Percentiles rank a stretch among this genome's conserved stretches.
Conservation (phyloP, 768 basidiomycete species). For the Favolaschia claudopus region DNA sequence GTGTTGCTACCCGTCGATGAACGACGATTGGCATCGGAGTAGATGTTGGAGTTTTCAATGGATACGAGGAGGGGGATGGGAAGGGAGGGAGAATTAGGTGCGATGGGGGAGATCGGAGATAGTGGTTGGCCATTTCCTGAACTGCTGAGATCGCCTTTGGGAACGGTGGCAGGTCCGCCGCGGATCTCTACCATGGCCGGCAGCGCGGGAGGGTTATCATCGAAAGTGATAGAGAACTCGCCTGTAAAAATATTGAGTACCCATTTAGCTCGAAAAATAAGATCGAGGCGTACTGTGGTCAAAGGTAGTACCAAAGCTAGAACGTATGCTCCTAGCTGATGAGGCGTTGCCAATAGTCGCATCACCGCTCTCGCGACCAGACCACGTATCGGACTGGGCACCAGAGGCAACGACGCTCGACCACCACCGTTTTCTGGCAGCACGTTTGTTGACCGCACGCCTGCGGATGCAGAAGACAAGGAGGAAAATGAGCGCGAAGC, state of each 20-base stretch:
- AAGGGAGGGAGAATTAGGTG: slow-evolving; percentile 19
- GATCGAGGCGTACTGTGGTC: slow-evolving; percentile 21
- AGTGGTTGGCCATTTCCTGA: slow-evolving; percentile 18
- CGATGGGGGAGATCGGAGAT: slow-evolving; percentile 18
- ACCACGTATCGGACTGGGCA: background rate
- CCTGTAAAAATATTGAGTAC: slow-evolving; percentile 14
- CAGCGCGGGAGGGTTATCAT: slow-evolving; percentile 30
- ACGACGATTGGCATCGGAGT: slow-evolving; percentile 18
- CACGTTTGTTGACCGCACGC: slow-evolving; percentile 15
- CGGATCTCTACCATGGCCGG: slow-evolving; percentile 67
- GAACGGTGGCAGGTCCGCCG: slow-evolving; percentile 34
- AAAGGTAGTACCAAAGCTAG: slow-evolving; percentile 26
- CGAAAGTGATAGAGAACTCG: slow-evolving; percentile 24
- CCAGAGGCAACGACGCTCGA: background rate
- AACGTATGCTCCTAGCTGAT: slow-evolving; percentile 18
- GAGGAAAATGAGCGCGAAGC: background rate
- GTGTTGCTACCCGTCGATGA: slow-evolving; percentile 34
- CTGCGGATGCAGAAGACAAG: slow-evolving; percentile 8
- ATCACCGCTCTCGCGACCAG: slow-evolving; percentile 7
- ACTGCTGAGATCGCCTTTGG: slow-evolving; percentile 25
- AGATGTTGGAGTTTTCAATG: slow-evolving; percentile 36
- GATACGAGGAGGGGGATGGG: slow-evolving; percentile 41
- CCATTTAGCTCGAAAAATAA: background rate
- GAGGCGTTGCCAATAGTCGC: slow-evolving; percentile 19
- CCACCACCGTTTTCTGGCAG: slow-evolving; percentile 11